Percentiles rank a stretch among this genome's conserved stretches.
phyloP scores from a whole-genome alignment of 441 rosid species.

The Populus hybrid region DNA sequence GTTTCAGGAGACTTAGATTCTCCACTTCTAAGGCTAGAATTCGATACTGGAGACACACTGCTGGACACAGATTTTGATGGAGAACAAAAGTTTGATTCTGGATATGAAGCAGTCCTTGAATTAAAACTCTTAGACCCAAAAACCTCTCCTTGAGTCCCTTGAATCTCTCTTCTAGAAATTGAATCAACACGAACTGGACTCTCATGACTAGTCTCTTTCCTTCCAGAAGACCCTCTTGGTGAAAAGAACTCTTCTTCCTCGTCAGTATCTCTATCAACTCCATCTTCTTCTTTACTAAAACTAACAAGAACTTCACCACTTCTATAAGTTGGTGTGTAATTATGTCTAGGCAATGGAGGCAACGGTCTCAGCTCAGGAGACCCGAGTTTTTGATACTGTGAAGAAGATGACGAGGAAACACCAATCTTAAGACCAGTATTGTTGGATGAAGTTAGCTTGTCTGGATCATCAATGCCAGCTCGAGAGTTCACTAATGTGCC shows the following conservation, averaged over 20 bases:
- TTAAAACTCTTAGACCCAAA: slow-evolving; percentile 50
- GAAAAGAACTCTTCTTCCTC: slow-evolving; percentile 75
- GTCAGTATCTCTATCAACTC: slow-evolving; percentile 36
- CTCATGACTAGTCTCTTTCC: slow-evolving; percentile 31
- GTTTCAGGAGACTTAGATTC: slow-evolving; percentile 48
- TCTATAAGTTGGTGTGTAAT: slow-evolving; percentile 30
- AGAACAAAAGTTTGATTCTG: slow-evolving; percentile 52
- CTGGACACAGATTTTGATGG: slow-evolving; percentile 45
- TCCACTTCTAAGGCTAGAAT: slow-evolving; percentile 36
- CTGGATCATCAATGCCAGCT: slow-evolving; percentile 33
- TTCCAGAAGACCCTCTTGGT: slow-evolving; percentile 75
- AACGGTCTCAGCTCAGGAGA: slow-evolving; percentile 84
- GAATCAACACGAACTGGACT: slow-evolving; percentile 31
- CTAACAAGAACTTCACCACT: slow-evolving; percentile 39
- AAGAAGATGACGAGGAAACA: slow-evolving; percentile 42
- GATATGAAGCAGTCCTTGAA: slow-evolving; percentile 54
- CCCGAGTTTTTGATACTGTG: slow-evolving; percentile 50
- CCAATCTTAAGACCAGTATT: slow-evolving; percentile 43
- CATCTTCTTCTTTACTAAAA: slow-evolving; percentile 28
- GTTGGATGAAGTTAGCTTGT: slow-evolving; percentile 26
- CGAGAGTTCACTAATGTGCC: slow-evolving; percentile 63
- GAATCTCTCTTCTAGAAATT: slow-evolving; percentile 44
- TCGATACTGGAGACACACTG: slow-evolving; percentile 33
- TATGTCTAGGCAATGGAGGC: slow-evolving; percentile 66
- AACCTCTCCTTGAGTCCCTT: not conserved